Conservation (phyloP, 495 filamentous ascomycete species). For the Poronia punctata region DNA sequence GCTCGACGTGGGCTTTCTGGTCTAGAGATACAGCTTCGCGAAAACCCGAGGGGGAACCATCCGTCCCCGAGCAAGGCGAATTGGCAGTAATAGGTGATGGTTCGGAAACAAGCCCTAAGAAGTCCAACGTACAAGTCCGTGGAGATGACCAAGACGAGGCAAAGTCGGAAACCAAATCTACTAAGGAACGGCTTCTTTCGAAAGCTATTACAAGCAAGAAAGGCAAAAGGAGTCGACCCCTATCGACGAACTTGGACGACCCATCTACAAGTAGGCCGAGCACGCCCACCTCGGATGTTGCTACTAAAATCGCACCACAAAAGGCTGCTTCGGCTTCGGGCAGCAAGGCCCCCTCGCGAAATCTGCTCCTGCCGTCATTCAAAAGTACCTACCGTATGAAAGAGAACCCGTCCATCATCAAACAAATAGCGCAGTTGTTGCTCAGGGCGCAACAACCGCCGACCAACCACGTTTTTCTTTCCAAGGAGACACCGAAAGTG, state of each 20-base stretch:
- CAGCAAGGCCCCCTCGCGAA: conserved; percentile 39
- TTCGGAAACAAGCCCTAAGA: conserved; percentile 56
- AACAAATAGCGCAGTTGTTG: conserved; percentile 61
- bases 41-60: conserved; percentile 23
- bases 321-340: conserved; percentile 20
- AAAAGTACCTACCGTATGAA: conserved; percentile 59
- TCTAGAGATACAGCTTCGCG: conserved; percentile 52
- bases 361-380: conserved; percentile 64
- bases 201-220: conserved; percentile 31
- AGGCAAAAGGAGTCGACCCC: conserved; percentile 41
- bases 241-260: conserved; percentile 42
- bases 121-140: conserved; percentile 46
- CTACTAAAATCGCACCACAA: conserved; percentile 16
- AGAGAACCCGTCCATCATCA: conserved; percentile 62
- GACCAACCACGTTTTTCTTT: conserved; percentile 63
- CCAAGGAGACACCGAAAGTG: conserved; percentile 61
- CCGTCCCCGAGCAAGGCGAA: conserved; percentile 50
- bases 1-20: conserved; percentile 84
- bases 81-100: conserved; percentile 61
- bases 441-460: conserved; percentile 54
- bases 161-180: conserved; percentile 24
- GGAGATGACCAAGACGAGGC: conserved; percentile 31
- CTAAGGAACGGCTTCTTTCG: conserved; percentile 15
- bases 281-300: conserved; percentile 30
- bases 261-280: conserved; percentile 23